Base-by-base conservation (phyloP, 768 basidiomycete species). In the Naganishia vaughanmartiniae region DNA sequence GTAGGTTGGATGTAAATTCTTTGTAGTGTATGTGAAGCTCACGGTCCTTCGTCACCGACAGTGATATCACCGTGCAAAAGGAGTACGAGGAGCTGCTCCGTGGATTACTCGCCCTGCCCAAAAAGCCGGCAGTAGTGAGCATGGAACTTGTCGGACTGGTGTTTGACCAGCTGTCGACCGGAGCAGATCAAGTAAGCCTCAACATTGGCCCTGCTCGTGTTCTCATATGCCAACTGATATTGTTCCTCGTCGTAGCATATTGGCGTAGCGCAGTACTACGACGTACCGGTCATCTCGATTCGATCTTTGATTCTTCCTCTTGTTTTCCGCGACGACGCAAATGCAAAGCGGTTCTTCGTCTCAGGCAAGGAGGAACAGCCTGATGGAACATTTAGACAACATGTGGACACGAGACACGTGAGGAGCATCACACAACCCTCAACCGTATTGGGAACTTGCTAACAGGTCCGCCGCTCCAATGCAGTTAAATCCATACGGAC, bases 211-310 rank as follows among this genome's bases (percentile, higher is more conserved):
- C 9, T 21, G 2, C 12, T 31, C 15, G 54, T 4, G 33, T 14
- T 30, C 33, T 6, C 28, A 15, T 17, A 55, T 30, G 30, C 10
- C 39, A 11, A 5, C 60, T 63, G 60, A 63, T 63, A 6, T 6
- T 33, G 3, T 34, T 63, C 39, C 3, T 17, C 28, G 5, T 51
- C 6, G 11, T 15, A 69, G 67, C 67, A 69, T 31, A 26, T 54
- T 19, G 67, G 55, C 55, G 48, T 80, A 33, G 66, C 76, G 4
- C 74, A 80, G 55, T 81, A 73, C 69, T 81, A 81, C 72, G 80
- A 80, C 54, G 67, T 79, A 15, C 78, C 79, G 17, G 73, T 74
- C 19, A 34, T 80, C 11, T 75, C 73, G 17, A 24, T 80, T 36
- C 74, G 79, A 24, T 79, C 78, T 54, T 68, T 73, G 2, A 53